Conservation (phyloP, 345 rosid species). For the Eucalyptus shirleyi region DNA sequence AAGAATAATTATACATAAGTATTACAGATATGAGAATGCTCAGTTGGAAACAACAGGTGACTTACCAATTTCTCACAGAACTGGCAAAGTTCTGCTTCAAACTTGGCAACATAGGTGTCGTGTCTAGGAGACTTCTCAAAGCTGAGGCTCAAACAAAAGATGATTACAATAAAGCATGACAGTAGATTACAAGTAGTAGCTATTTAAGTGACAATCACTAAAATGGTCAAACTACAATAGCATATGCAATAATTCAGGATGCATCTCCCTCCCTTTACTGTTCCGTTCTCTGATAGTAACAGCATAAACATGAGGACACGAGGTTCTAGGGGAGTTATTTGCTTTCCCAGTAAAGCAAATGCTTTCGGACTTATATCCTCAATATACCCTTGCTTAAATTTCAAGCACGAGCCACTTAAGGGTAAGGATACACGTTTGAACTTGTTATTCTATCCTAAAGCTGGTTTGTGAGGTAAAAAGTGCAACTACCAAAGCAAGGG, state of each 20-base stretch:
- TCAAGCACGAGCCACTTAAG: not conserved
- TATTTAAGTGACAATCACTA: not conserved
- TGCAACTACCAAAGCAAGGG: not conserved
- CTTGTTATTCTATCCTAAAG: not conserved
- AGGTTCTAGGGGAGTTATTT: not conserved
- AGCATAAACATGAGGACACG: not conserved
- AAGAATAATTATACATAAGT: not conserved
- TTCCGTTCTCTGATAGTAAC: not conserved
- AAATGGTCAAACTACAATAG: not conserved
- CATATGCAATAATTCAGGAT: not conserved
- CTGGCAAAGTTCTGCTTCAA: slow-evolving; percentile 88
- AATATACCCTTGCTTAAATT: not conserved
- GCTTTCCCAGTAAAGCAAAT: not conserved
- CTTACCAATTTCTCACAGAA: slow-evolving; percentile 92
- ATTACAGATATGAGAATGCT: not conserved
- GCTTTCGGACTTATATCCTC: not conserved
- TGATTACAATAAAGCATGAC: not conserved
- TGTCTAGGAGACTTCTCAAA: slow-evolving; percentile 89
- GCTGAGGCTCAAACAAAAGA: slow-evolving; percentile 27
- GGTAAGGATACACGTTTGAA: not conserved
- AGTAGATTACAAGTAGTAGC: not conserved
- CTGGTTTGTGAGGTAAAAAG: not conserved
- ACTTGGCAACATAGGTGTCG: slow-evolving; percentile 54
- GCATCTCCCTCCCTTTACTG: not conserved
- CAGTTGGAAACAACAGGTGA: not conserved